phyloP scores from a whole-genome alignment of 1,284 basidiomycete genomes.

The Heterobasidion occidentale region DNA sequence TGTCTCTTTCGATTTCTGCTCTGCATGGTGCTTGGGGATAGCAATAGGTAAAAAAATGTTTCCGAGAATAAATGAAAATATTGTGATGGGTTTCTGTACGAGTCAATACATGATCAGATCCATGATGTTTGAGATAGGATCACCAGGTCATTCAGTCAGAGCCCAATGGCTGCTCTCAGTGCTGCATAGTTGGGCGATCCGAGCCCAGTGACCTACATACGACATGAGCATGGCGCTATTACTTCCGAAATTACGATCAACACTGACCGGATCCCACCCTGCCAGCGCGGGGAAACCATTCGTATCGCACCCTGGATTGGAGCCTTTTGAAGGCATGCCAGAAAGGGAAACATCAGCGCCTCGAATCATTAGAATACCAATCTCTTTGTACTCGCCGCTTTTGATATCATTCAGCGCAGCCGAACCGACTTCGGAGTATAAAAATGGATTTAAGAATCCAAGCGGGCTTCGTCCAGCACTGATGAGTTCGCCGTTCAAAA shows the following conservation, averaged over 20 bases:
- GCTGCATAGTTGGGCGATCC: conserved; percentile 1
- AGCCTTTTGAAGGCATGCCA: not conserved
- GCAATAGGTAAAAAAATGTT: too few relatives aligned
- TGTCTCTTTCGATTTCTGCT: too few relatives aligned
- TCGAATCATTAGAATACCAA: too few relatives aligned
- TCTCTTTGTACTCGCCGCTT: not conserved
- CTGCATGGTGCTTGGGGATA: too few relatives aligned
- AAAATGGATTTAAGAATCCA: conserved; percentile 43
- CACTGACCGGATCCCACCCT: too few relatives aligned
- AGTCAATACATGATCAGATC: too few relatives aligned
- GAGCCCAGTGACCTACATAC: conserved; percentile 6
- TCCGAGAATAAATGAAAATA: too few relatives aligned
- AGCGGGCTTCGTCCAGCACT: conserved; percentile 30
- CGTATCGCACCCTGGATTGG: conserved; percentile 5
- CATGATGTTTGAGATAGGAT: too few relatives aligned
- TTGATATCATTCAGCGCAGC: conserved; percentile 4
- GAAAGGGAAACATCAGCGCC: not conserved
- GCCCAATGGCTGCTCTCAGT: not conserved
- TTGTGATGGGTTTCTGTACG: too few relatives aligned
- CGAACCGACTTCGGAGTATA: conserved; percentile 16
- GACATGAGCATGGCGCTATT: conserved; percentile 24
- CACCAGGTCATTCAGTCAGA: not conserved
- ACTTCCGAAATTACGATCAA: conserved; percentile 15
- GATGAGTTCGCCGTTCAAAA: conserved; percentile 50
- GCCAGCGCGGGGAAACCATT: conserved; percentile 3